Percentiles rank a stretch among this genome's conserved stretches.
These are phyloP conservation scores for Alternaria brassicicola DNA, from an alignment of 2,329 filamentous ascomycete genomes.

Conservation along the genomic window DNA sequence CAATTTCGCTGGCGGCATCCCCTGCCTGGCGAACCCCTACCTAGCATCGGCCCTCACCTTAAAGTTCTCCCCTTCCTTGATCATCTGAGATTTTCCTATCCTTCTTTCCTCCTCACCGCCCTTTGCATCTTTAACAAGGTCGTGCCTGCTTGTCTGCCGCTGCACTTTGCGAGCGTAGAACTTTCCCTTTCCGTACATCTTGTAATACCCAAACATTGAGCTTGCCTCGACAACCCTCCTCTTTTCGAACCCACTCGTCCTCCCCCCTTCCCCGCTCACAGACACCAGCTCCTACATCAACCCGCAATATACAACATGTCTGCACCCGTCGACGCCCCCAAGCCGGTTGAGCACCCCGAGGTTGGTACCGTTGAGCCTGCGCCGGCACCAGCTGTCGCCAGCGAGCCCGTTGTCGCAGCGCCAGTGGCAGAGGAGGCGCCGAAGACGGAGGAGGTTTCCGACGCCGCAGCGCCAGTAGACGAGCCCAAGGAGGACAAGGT, in stretches of 20 bases:
- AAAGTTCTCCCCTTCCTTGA: constrained; percentile 44
- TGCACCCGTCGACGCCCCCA: constrained; percentile 71
- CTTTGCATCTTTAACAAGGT: constrained; percentile 33
- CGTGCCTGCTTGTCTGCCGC: constrained; percentile 38
- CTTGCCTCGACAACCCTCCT: constrained; percentile 28
- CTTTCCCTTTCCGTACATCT: constrained; percentile 41
- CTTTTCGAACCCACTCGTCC: constrained; percentile 22
- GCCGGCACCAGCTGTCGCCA: constrained; percentile 46
- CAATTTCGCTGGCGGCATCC: constrained; percentile 44
- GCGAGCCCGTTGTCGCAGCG: constrained; percentile 47
- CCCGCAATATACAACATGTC: constrained; percentile 58
- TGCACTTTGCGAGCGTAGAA: constrained; percentile 38
- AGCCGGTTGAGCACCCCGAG: constrained; percentile 63
- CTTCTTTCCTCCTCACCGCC: constrained; percentile 42
- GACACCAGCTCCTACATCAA: constrained; percentile 2
- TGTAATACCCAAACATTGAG: constrained; percentile 42
- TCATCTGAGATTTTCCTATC: constrained; percentile 33
- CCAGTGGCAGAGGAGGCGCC: constrained; percentile 51
- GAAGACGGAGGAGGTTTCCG: constrained; percentile 51
- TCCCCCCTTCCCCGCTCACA: constrained; percentile 12
- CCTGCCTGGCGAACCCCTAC: constrained; percentile 35
- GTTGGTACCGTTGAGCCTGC: constrained; percentile 44
- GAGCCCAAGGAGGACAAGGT: constrained; percentile 56
- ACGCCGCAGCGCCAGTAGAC: constrained; percentile 40
- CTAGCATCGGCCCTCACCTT: constrained; percentile 47